Evolutionary conservation across 2,329 filamentous ascomycete species (phyloP).

Genomic region (Exophiala oligosperma): DNA sequence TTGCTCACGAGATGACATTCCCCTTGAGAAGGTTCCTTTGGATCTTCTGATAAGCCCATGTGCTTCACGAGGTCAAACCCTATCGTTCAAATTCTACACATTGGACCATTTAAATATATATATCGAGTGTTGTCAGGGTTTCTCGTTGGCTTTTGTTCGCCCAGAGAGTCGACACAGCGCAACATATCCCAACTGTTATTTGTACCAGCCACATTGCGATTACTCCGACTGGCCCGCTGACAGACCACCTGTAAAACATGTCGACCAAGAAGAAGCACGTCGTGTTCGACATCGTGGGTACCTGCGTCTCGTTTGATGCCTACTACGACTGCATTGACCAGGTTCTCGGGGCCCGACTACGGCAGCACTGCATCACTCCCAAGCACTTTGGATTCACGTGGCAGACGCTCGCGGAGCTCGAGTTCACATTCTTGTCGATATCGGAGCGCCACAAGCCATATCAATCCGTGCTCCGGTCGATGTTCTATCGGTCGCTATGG

Average conservation of each 20-base stretch:
- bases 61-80: too few species aligned
- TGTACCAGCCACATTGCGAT: too few species aligned
- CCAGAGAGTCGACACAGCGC: too few species aligned
- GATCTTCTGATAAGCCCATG: too few species aligned
- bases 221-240: too few species aligned
- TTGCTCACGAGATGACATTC: too few species aligned
- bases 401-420: slow-evolving; percentile 45
- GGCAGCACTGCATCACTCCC: slow-evolving; percentile 36
- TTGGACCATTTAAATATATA: too few species aligned
- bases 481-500: slow-evolving; percentile 47
- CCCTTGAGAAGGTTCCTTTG: too few species aligned
- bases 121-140: too few species aligned
- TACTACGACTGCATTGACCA: slow-evolving; percentile 40
- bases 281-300: slow-evolving; percentile 51
- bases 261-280: slow-evolving; percentile 40
- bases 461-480: slow-evolving; percentile 38
- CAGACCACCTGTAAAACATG: not conserved
- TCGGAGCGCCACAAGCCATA: slow-evolving; percentile 41
- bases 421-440: slow-evolving; percentile 49
- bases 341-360: slow-evolving; percentile 40
- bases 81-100: too few species aligned
- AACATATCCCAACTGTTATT: too few species aligned
- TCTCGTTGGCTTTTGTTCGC: too few species aligned
- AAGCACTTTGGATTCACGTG: slow-evolving; percentile 44
- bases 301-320: slow-evolving; percentile 43